Evolutionary conservation across 495 filamentous ascomycete genomes (phyloP).

Genomic region (Hypoxylon crocopeplum): DNA sequence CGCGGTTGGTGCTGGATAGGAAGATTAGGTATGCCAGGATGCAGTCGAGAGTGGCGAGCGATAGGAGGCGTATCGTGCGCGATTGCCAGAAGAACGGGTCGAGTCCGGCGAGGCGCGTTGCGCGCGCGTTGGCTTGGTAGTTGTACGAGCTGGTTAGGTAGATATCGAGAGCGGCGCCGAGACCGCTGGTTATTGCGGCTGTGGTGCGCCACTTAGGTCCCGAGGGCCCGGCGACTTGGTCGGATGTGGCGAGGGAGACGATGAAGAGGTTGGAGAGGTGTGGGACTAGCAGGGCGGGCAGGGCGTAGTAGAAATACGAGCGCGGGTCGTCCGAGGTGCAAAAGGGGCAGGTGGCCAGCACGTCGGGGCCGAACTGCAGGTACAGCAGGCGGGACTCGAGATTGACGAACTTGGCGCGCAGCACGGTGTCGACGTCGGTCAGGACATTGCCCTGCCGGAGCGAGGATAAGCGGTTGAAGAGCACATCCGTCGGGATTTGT

Average conservation of each 20-base stretch:
- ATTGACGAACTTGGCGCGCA: constrained; percentile 71
- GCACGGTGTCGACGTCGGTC: constrained; percentile 65
- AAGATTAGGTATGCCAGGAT: constrained; percentile 70
- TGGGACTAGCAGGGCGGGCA: constrained; percentile 74
- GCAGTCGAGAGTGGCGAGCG: constrained; percentile 66
- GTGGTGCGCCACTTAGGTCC: constrained; percentile 71
- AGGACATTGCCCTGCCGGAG: constrained; percentile 62
- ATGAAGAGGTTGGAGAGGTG: constrained; percentile 78
- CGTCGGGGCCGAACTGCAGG: constrained; percentile 77
- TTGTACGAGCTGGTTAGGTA: constrained; percentile 67
- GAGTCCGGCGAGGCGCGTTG: constrained; percentile 62
- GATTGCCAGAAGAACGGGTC: constrained; percentile 74
- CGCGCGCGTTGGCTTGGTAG: constrained; percentile 62
- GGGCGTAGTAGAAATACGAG: constrained; percentile 80
- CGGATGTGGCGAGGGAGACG: constrained; percentile 67
- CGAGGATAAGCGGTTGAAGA: constrained; percentile 78
- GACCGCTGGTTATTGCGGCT: constrained; percentile 68
- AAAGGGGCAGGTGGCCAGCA: constrained; percentile 76
- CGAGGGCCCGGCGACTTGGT: constrained; percentile 58
- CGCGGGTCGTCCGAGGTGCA: constrained; percentile 76
- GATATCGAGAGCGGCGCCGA: constrained; percentile 67
- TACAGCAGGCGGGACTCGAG: constrained; percentile 80
- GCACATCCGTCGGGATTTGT: constrained; percentile 81
- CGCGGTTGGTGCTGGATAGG: constrained; percentile 76
- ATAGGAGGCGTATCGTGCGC: constrained; percentile 62